Evolutionary conservation across 768 basidiomycete species (phyloP), one percentile per base, ranked within the genome.

Genomic region (Harrya chromipes): DNA sequence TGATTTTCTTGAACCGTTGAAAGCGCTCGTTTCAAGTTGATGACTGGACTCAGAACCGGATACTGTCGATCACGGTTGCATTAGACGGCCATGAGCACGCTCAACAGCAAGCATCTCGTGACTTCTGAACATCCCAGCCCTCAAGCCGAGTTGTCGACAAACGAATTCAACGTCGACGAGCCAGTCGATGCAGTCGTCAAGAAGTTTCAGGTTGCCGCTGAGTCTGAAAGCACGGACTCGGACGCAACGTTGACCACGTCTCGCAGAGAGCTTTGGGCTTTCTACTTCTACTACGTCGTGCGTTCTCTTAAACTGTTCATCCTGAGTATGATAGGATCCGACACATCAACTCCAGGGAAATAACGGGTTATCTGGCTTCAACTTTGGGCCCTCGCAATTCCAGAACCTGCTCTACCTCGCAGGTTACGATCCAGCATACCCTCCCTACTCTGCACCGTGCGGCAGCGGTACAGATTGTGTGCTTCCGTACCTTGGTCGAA

Each of bases 321-420:
- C 14, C 14, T 14, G 14, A 14, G 16, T 14, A 16, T 29, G 2
- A 11, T 29, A 16, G 33, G 2, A 33, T 33, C 13, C 14, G 3
- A 6, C 13, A 4, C 31, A 33, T 33, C 6, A 5, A 6, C 4
- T 33, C 6, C 26, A 76, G 74, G 85, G 84, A 27, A 87, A 86
- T 51, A 86, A 80, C 43, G 85, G 85, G 8, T 68, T 86, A 24
- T 78, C 82, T 2, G 84, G 81, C 23, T 76, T 84, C 73, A 85
- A 84, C 57, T 84, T 83, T 62, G 85, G 83, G 5, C 85, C 85
- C 1, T 84, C 83, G 9, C 84, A 86, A 57, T 87, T 87, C 64
- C 84, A 87, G 62, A 87, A 87, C 61, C 66, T 86, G 43, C 74
- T 88, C 27, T 87, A 78, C 58, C 72, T 84, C 11, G 84, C 85